Evolutionary conservation across 441 rosid species (phyloP).

Genomic region (Kokia cookei): DNA sequence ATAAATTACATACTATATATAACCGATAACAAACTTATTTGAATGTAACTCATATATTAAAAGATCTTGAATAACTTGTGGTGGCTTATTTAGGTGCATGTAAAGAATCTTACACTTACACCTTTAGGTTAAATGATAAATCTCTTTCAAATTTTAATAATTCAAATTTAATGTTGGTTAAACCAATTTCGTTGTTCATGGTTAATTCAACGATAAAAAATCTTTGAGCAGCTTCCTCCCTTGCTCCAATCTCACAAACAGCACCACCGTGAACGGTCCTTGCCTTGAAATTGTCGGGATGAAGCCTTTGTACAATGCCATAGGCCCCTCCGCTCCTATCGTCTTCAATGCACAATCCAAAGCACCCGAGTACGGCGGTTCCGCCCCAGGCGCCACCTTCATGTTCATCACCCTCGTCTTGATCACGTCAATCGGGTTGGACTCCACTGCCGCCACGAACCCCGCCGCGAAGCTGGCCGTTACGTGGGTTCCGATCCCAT

Average conservation of each 20-base stretch:
- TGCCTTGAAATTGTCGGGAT: slow-evolving; percentile 66
- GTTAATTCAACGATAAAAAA: slow-evolving; percentile 16
- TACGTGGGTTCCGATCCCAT: slow-evolving; percentile 57
- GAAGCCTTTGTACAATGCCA: slow-evolving; percentile 66
- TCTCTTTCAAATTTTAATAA: no score
- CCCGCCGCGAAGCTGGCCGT: slow-evolving; percentile 62
- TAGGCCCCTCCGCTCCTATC: slow-evolving; percentile 51
- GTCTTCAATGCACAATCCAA: slow-evolving; percentile 57
- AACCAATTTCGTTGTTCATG: not conserved
- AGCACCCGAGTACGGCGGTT: slow-evolving; percentile 43
- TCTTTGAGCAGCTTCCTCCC: slow-evolving; percentile 49
- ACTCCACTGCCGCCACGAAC: slow-evolving; percentile 56
- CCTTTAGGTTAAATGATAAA: no score
- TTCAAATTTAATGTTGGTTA: no score
- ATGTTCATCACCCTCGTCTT: slow-evolving; percentile 71
- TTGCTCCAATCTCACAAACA: slow-evolving; percentile 65
- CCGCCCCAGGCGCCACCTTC: slow-evolving; percentile 38
- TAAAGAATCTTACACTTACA: no score
- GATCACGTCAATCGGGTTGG: slow-evolving; percentile 64
- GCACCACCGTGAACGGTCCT: slow-evolving; percentile 61
- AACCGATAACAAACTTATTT: no score
- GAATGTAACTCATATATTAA: no score
- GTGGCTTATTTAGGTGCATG: no score
- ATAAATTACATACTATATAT: no score
- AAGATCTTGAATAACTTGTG: no score